A percentile compares a stretch with the other conserved stretches of the same genome.
These are phyloP conservation scores for Boletus coccyginus DNA, from an alignment of 768 basidiomycete species.

Conservation along the genomic window DNA sequence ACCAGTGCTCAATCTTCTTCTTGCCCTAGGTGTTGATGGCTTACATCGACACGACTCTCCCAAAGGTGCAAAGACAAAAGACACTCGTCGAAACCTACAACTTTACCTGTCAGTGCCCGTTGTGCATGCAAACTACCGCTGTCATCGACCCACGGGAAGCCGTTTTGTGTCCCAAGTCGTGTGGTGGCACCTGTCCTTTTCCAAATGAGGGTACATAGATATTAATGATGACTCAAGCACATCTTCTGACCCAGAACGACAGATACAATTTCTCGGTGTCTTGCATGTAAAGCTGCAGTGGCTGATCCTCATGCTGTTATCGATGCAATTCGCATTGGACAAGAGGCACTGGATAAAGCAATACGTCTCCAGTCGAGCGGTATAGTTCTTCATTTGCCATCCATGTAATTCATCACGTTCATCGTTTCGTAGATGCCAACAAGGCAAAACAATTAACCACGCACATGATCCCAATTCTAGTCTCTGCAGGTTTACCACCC, in stretches of 20 bases:
- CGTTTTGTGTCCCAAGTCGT: conserved; percentile 65
- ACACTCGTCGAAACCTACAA: conserved; percentile 70
- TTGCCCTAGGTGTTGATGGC: conserved; percentile 64
- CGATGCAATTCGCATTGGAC: conserved; percentile 65
- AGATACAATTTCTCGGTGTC: conserved; percentile 55
- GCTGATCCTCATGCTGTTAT: conserved; percentile 50
- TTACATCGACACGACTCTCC: conserved; percentile 84
- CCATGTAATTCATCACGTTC: background rate
- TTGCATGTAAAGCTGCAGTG: conserved; percentile 50
- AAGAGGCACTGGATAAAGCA: conserved; percentile 76
- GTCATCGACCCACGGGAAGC: conserved; percentile 63
- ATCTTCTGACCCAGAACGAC: background rate
- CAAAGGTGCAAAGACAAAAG: conserved; percentile 49
- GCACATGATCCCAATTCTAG: conserved; percentile 63
- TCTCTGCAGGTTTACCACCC: conserved; percentile 55
- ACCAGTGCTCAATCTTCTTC: background rate
- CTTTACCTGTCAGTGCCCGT: conserved; percentile 67
- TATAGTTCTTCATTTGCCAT: conserved; percentile 24
- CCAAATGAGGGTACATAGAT: conserved; percentile 54
- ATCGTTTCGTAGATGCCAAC: conserved; percentile 44
- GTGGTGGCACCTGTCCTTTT: conserved; percentile 60
- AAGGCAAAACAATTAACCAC: conserved; percentile 60
- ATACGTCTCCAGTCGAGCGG: conserved; percentile 57
- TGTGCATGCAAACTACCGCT: conserved; percentile 41
- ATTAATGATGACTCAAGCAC: background rate